phyloP scores from a whole-genome alignment of 306 rosid species.

The Gillenia trifoliata region DNA sequence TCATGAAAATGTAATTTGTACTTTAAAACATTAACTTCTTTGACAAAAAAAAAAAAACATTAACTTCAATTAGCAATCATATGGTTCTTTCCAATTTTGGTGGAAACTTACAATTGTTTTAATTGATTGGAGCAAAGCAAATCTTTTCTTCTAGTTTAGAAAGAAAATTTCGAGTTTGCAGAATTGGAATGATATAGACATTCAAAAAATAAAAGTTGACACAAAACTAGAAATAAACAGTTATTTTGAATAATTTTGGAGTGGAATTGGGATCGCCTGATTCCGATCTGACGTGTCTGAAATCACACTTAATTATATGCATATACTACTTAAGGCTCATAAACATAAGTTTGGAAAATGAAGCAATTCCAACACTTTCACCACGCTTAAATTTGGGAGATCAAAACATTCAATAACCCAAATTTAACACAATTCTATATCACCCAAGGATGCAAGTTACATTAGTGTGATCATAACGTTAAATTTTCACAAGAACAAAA shows the following conservation, averaged over 20 bases:
- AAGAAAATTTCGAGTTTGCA: no score
- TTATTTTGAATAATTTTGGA: no score
- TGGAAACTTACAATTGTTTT: not conserved
- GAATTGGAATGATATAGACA: no score
- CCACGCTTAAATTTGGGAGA: not conserved
- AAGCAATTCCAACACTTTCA: not conserved
- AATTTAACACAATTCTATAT: not conserved
- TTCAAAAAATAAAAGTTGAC: no score
- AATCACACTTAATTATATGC: no score
- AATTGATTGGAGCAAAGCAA: not conserved
- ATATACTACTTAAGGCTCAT: not conserved
- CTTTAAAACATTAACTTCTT: no score
- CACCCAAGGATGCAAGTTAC: not conserved
- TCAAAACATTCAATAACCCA: no score
- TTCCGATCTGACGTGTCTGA: no score
- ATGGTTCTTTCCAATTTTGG: not conserved
- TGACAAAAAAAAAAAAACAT: no score
- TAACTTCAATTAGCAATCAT: not conserved
- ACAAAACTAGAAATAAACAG: no score
- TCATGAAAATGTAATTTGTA: no score
- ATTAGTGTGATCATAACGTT: not conserved
- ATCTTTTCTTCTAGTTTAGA: not conserved
- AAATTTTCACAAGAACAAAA: not conserved
- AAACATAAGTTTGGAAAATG: not conserved
- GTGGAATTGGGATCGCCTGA: no score